A percentile compares a stretch with the other conserved stretches of the same genome.
These are phyloP conservation scores for Camellia sinensis DNA, from an alignment of 148 eudicot genomes.

Conservation along the genomic window DNA sequence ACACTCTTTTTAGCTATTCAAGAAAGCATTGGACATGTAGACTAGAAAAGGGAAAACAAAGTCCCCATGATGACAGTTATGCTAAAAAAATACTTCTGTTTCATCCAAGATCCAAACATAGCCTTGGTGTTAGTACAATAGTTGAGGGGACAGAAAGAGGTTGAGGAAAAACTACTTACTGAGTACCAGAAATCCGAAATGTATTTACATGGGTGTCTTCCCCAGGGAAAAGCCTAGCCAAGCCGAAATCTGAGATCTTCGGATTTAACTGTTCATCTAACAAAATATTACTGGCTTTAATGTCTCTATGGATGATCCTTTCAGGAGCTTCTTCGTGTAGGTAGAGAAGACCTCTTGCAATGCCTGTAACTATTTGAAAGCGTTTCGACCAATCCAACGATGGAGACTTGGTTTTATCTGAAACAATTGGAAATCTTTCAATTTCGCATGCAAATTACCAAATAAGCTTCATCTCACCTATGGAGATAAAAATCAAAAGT, in stretches of 20 bases:
- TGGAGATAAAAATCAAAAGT: background rate
- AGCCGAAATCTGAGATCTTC: conserved; percentile 78
- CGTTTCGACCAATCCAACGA: conserved; percentile 68
- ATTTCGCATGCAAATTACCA: background rate
- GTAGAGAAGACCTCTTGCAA: conserved; percentile 77
- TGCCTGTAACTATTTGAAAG: conserved; percentile 50
- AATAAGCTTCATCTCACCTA: background rate
- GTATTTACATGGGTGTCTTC: conserved; percentile 72
- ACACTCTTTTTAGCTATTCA: background rate
- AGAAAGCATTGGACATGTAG: background rate
- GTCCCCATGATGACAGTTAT: background rate
- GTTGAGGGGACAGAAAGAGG: background rate
- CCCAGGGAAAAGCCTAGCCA: conserved; percentile 85
- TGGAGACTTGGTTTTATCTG: conserved; percentile 51
- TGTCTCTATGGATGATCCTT: conserved; percentile 81
- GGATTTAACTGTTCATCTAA: conserved; percentile 65
- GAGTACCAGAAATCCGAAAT: conserved; percentile 64
- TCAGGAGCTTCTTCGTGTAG: conserved; percentile 89
- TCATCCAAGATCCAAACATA: too few species aligned
- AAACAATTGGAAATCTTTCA: conserved; percentile 8
- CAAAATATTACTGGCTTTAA: conserved; percentile 86
- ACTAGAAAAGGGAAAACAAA: background rate
- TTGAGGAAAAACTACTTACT: conserved; percentile 43
- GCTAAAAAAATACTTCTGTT: too few species aligned
- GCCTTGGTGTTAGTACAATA: background rate